Evolutionary conservation across 2,329 filamentous ascomycete species (phyloP).

Genomic region (Trichoderma sp.): DNA sequence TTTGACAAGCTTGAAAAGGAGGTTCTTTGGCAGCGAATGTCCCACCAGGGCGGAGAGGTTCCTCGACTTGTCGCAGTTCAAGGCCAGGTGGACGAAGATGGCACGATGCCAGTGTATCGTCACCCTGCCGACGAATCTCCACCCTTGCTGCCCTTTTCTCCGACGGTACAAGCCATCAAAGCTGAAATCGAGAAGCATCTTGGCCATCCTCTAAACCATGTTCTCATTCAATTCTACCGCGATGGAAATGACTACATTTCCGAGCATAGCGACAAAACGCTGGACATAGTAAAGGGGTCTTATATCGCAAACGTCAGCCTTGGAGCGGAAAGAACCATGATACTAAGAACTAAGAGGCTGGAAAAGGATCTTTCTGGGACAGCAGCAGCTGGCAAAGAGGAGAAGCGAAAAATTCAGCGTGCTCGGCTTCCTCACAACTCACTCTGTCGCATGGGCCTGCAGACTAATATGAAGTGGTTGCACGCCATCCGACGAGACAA

Average conservation of each 20-base stretch:
- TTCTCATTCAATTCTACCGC: slow-evolving; percentile 91
- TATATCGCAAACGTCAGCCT: slow-evolving; percentile 92
- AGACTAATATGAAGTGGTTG: slow-evolving; percentile 83
- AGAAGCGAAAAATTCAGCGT: slow-evolving; percentile 62
- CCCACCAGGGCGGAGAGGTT: slow-evolving; percentile 86
- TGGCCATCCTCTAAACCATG: slow-evolving; percentile 85
- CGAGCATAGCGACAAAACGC: slow-evolving; percentile 94
- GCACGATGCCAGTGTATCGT: slow-evolving; percentile 85
- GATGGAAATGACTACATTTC: slow-evolving; percentile 87
- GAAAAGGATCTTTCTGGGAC: slow-evolving; percentile 42
- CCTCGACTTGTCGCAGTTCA: slow-evolving; percentile 90
- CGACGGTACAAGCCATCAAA: slow-evolving; percentile 69
- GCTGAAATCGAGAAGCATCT: slow-evolving; percentile 68
- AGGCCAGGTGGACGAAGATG: slow-evolving; percentile 67
- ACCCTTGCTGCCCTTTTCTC: slow-evolving; percentile 73
- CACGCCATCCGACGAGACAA: slow-evolving; percentile 93
- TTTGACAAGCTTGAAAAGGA: slow-evolving; percentile 74
- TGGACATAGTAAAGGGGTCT: slow-evolving; percentile 80
- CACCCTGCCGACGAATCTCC: slow-evolving; percentile 90
- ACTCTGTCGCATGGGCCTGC: slow-evolving; percentile 77
- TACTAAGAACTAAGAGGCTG: slow-evolving; percentile 76
- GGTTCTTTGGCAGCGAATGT: slow-evolving; percentile 88
- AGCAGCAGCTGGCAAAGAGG: slow-evolving; percentile 26
- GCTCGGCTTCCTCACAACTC: slow-evolving; percentile 84
- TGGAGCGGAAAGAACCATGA: slow-evolving; percentile 89